Percentiles rank a stretch among this genome's conserved stretches.
Evolutionary conservation across 2,329 filamentous ascomycete genomes (phyloP).

Genomic region (Apiospora pterosperma): DNA sequence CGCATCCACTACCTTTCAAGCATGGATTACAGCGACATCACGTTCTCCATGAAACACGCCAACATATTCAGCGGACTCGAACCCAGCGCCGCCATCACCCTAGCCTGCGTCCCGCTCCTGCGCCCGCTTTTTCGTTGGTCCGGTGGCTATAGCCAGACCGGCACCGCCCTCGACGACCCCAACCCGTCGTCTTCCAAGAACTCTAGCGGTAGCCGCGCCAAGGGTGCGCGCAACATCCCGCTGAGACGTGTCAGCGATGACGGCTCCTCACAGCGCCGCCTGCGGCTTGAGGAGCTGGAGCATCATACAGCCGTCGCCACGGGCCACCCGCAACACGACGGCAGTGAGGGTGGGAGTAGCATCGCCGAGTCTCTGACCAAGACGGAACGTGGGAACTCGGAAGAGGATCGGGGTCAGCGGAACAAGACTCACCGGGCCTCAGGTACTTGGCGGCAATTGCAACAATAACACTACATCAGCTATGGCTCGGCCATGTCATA

Average conservation of each 20-base stretch:
- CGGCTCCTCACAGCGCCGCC: background rate
- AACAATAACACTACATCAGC: too few species aligned
- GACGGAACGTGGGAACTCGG: background rate
- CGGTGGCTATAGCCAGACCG: background rate
- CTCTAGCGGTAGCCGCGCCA: background rate
- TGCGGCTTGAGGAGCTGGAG: background rate
- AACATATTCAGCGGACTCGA: slow-evolving; percentile 7
- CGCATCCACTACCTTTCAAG: background rate
- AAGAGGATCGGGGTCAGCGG: background rate
- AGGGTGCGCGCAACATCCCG: too few species aligned
- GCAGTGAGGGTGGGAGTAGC: background rate
- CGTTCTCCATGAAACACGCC: slow-evolving; percentile 2
- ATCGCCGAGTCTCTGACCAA: background rate
- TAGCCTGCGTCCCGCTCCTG: slow-evolving; percentile 6
- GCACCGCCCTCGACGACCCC: background rate
- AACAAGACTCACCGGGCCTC: background rate
- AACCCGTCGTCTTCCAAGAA: background rate
- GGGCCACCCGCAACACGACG: background rate
- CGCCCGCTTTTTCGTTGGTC: slow-evolving; percentile 2
- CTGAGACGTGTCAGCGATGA: background rate
- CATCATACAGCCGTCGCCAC: background rate
- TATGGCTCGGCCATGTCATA: too few species aligned
- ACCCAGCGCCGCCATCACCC: slow-evolving; percentile 3
- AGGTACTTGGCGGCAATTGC: too few species aligned
- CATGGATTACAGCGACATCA: slow-evolving; percentile 7